Conservation (phyloP, 1,284 basidiomycete species). For the Kwoniella shivajii region DNA sequence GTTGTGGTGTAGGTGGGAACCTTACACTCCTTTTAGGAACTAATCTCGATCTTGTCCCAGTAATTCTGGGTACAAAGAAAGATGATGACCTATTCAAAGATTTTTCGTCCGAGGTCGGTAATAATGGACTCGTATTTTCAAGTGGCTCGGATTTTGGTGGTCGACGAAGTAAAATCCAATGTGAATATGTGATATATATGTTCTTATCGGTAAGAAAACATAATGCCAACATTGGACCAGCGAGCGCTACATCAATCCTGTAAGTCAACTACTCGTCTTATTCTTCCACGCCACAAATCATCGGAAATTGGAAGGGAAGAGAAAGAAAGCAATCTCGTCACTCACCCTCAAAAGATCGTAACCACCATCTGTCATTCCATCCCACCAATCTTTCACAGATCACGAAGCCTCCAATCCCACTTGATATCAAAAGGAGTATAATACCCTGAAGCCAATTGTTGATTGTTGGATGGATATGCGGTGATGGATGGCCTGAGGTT, state of each 20-base stretch:
- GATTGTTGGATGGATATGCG: constrained; percentile 6
- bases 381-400: constrained; percentile 20
- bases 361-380: constrained; percentile 26
- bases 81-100: background rate
- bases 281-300: background rate
- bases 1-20: constrained; percentile 5
- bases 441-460: constrained; percentile 1
- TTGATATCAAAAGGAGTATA: background rate
- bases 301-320: background rate
- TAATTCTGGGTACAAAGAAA: background rate
- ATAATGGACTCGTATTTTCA: background rate
- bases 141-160: constrained; percentile 1
- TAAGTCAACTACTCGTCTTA: background rate
- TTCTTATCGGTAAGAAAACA: constrained; percentile 5
- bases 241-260: background rate
- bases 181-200: constrained; percentile 12
- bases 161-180: constrained; percentile 19
- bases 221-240: constrained; percentile 4
- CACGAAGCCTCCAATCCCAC: constrained; percentile 12
- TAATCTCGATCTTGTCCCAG: background rate
- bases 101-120: background rate
- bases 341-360: constrained; percentile 23
- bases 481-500: constrained; percentile 10
- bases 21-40: background rate
- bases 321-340: background rate